Conservation (phyloP, 306 rosid genomes). For the Datisca glomerata region DNA sequence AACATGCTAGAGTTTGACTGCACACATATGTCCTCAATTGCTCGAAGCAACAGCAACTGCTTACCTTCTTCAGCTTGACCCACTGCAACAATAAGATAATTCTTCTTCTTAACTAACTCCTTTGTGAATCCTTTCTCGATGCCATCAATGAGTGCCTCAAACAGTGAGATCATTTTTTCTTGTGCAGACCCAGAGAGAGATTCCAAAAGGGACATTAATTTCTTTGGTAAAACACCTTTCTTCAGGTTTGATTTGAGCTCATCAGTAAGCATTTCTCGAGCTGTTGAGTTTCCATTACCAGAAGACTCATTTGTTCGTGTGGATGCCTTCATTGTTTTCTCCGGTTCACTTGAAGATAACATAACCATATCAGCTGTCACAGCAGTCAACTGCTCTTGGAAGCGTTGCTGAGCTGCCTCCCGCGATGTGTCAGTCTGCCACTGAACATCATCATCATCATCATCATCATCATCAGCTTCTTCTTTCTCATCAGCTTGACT, state of each 20-base stretch:
- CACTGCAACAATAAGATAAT: constrained; percentile 32
- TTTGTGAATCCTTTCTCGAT: constrained; percentile 43
- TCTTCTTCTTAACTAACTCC: constrained; percentile 27
- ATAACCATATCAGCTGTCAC: constrained; percentile 62
- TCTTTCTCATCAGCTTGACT: constrained; percentile 28
- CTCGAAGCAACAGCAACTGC: constrained; percentile 26
- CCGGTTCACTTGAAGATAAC: constrained; percentile 40
- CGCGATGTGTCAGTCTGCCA: constrained; percentile 58
- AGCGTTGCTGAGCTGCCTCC: constrained; percentile 48
- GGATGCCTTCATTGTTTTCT: constrained; percentile 19
- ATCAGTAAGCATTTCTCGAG: constrained; percentile 15
- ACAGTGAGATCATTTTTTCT: constrained; percentile 38
- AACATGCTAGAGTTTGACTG: constrained; percentile 21
- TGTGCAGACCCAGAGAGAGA: constrained; percentile 24
- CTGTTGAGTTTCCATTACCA: constrained; percentile 21
- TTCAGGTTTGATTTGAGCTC: constrained; percentile 31
- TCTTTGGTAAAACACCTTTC: constrained; percentile 24
- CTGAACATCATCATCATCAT: constrained; percentile 24
- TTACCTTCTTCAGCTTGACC: constrained; percentile 24
- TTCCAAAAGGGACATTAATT: constrained; percentile 21
- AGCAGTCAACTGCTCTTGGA: constrained; percentile 48
- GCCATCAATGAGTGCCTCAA: constrained; percentile 30
- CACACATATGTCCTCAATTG: constrained; percentile 30
- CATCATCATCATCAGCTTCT: constrained; percentile 19
- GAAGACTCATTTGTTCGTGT: constrained; percentile 6